A percentile compares a stretch with the other conserved stretches of the same genome.
These are phyloP conservation scores for Sporisorium reilianum DNA, from an alignment of 1,284 basidiomycete species.

Conservation along the genomic window DNA sequence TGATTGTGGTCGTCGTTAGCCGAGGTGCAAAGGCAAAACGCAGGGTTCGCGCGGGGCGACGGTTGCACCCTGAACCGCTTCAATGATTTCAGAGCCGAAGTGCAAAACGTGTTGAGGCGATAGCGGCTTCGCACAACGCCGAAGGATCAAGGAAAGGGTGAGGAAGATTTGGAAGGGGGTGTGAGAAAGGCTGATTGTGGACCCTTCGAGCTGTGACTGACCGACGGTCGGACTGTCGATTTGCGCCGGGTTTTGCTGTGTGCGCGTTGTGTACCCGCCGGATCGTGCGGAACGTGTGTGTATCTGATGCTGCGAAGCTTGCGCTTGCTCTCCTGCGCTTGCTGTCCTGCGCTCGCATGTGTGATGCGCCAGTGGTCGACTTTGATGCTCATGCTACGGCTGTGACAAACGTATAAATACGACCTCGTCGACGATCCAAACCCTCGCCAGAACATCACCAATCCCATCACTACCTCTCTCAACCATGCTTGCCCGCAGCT, in stretches of 20 bases:
- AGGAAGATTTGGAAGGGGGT: not conserved
- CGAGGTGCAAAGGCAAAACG: conserved; percentile 25
- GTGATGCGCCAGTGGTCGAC: too few species aligned
- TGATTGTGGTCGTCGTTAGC: conserved; percentile 6
- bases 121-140: too few species aligned
- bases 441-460: too few species aligned
- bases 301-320: too few species aligned
- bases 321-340: too few species aligned
- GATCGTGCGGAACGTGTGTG: conserved; percentile 2
- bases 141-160: not conserved
- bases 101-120: not conserved
- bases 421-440: too few species aligned
- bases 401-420: too few species aligned
- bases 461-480: not conserved
- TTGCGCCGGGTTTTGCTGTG: not conserved
- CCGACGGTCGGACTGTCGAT: not conserved
- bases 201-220: not conserved
- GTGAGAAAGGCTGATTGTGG: not conserved
- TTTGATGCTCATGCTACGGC: too few species aligned
- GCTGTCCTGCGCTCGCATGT: too few species aligned
- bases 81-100: not conserved
- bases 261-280: not conserved
- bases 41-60: too few species aligned
- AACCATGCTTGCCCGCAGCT: conserved; percentile 11
- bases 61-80: conserved; percentile 1